These are phyloP conservation scores for Pseudopithomyces chartarum DNA, from an alignment of 2,329 filamentous ascomycete species.

Conservation along the genomic window DNA sequence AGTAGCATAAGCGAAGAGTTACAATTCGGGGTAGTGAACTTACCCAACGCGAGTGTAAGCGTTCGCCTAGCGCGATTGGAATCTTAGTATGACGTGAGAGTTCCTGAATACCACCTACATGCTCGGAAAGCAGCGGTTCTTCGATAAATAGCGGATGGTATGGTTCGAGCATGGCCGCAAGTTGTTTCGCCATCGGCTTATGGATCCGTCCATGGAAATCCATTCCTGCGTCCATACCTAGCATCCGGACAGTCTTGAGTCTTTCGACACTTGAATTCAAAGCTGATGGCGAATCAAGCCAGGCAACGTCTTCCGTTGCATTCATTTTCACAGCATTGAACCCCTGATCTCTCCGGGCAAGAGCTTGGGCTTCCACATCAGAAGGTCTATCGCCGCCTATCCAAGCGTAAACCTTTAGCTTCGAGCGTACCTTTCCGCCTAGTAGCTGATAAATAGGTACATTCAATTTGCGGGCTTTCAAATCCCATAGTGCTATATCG, in stretches of 20 bases:
- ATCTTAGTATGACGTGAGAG: slow-evolving; percentile 61
- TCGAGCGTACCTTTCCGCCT: slow-evolving; percentile 73
- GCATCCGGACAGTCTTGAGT: slow-evolving; percentile 68
- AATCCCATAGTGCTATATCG: slow-evolving; percentile 80
- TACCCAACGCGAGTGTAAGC: slow-evolving; percentile 70
- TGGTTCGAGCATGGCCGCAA: slow-evolving; percentile 69
- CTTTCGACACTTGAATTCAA: slow-evolving; percentile 69
- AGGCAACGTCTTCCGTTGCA: slow-evolving; percentile 74
- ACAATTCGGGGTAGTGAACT: too few species aligned
- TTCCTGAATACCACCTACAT: slow-evolving; percentile 68
- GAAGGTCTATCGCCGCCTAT: slow-evolving; percentile 74
- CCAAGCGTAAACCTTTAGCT: slow-evolving; percentile 76
- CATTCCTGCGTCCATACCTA: slow-evolving; percentile 74
- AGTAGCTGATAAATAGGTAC: slow-evolving; percentile 76
- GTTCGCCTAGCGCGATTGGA: slow-evolving; percentile 74
- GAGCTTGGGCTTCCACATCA: slow-evolving; percentile 67
- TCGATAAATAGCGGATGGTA: slow-evolving; percentile 76
- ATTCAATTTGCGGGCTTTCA: slow-evolving; percentile 68
- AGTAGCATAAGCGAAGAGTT: too few species aligned
- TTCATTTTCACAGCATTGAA: slow-evolving; percentile 79
- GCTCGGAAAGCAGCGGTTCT: slow-evolving; percentile 73
- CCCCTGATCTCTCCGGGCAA: slow-evolving; percentile 63
- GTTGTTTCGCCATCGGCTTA: slow-evolving; percentile 80
- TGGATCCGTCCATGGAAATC: slow-evolving; percentile 81
- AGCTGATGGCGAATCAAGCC: slow-evolving; percentile 72